phyloP scores from a whole-genome alignment of 805 yeast genomes.

The Myxozyma geophila region DNA sequence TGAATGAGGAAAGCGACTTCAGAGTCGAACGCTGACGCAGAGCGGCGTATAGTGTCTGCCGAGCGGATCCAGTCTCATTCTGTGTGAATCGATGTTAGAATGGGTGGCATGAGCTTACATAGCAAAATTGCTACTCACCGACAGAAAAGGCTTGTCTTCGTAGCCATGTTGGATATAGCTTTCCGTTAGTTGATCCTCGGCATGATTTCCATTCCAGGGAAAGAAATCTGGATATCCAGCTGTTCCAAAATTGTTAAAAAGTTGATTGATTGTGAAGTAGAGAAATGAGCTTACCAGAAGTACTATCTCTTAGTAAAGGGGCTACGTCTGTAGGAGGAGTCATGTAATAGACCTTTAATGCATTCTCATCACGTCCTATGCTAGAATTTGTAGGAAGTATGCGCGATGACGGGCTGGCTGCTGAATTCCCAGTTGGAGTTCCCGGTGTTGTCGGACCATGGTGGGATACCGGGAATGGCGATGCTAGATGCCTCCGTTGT shows the following conservation, averaged over 20 bases:
- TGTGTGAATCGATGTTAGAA: neutral
- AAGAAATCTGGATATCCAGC: slow-evolving; percentile 66
- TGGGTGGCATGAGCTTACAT: neutral
- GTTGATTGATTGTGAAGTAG: too few relatives aligned
- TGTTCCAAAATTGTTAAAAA: neutral
- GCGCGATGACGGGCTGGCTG: slow-evolving; percentile 22
- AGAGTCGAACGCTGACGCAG: slow-evolving; percentile 50
- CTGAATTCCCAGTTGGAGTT: slow-evolving; percentile 25
- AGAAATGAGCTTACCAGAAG: slow-evolving; percentile 15
- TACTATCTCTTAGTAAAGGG: slow-evolving; percentile 26
- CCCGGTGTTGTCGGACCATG: slow-evolving; percentile 30
- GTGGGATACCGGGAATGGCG: slow-evolving; percentile 28
- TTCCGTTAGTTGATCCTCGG: slow-evolving; percentile 60
- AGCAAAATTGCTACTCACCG: slow-evolving; percentile 32
- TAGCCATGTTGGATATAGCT: slow-evolving; percentile 71
- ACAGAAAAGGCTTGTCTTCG: slow-evolving; percentile 50
- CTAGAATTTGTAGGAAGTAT: slow-evolving; percentile 3
- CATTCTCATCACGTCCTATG: slow-evolving; percentile 26
- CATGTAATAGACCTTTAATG: slow-evolving; percentile 28
- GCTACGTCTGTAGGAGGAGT: slow-evolving; percentile 28
- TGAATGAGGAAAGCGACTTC: slow-evolving; percentile 55
- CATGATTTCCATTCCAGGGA: slow-evolving; percentile 67
- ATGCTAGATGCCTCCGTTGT: slow-evolving; percentile 32
- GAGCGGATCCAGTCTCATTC: slow-evolving; percentile 72
- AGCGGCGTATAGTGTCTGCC: slow-evolving; percentile 56